Percentiles rank a stretch among this genome's conserved stretches.
Evolutionary conservation across 75 land plant species (phyloP).

Genomic region (Adiantum capillusveneris): DNA sequence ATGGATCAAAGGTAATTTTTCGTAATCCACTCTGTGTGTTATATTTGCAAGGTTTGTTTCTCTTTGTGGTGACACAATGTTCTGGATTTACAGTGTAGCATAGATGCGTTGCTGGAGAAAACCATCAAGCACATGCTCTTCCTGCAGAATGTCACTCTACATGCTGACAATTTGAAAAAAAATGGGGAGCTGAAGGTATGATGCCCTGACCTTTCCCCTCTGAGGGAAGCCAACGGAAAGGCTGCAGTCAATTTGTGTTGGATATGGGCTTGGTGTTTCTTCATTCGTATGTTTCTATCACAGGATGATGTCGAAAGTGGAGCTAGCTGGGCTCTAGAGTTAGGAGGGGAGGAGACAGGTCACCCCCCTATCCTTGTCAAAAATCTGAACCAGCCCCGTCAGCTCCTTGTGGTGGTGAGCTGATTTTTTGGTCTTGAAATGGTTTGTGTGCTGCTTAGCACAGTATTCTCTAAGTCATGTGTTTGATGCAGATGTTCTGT

Average conservation of each 20-base stretch:
- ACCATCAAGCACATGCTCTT: slow-evolving; percentile 86
- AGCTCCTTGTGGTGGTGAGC: slow-evolving; percentile 74
- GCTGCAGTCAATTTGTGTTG: too few relatives aligned
- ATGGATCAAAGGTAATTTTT: slow-evolving; percentile 65
- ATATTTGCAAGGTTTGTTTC: too few relatives aligned
- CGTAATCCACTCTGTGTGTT: background rate
- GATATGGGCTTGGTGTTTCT: too few relatives aligned
- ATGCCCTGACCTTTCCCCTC: background rate
- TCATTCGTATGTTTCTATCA: background rate
- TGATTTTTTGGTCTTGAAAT: background rate
- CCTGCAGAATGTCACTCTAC: slow-evolving; percentile 80
- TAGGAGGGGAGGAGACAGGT: slow-evolving; percentile 44
- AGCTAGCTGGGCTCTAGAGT: slow-evolving; percentile 81
- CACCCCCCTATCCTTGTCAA: slow-evolving; percentile 64
- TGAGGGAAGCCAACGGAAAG: too few relatives aligned
- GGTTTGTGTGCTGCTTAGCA: background rate
- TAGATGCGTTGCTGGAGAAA: slow-evolving; percentile 74
- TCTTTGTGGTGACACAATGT: background rate
- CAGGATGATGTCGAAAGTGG: slow-evolving; percentile 50
- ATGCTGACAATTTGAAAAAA: slow-evolving; percentile 69
- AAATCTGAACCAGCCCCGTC: slow-evolving; percentile 62
- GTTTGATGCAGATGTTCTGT: slow-evolving; percentile 63
- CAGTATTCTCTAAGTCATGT: too few relatives aligned
- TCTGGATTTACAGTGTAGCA: slow-evolving; percentile 63
- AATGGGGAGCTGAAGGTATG: slow-evolving; percentile 59